Conservation (phyloP, 148 eudicot species). For the Chenopodium album region DNA sequence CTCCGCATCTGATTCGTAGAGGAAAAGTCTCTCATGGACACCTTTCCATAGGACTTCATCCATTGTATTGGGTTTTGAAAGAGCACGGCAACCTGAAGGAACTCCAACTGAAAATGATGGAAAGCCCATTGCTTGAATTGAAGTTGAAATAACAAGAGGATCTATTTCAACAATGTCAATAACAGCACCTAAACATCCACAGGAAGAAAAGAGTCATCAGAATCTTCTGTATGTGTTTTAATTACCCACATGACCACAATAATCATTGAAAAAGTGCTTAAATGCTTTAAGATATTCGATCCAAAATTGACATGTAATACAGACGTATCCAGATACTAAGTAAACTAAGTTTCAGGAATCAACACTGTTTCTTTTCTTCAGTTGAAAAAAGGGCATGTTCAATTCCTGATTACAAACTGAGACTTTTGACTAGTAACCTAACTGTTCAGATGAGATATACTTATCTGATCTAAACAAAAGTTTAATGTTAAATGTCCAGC, state of each 20-base stretch:
- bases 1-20: slow-evolving; percentile 81
- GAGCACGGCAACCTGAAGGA: slow-evolving; percentile 46
- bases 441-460: not conserved
- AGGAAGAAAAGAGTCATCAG: slow-evolving; percentile 15
- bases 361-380: too few relatives aligned
- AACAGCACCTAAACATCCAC: slow-evolving; percentile 56
- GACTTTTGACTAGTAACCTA: too few relatives aligned
- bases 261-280: not conserved
- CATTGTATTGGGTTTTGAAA: slow-evolving; percentile 37
- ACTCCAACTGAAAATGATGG: slow-evolving; percentile 61
- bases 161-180: slow-evolving; percentile 86
- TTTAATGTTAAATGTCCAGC: not conserved
- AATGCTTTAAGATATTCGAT: not conserved
- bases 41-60: slow-evolving; percentile 82
- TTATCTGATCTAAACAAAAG: not conserved
- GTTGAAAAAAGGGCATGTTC: not conserved
- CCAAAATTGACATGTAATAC: not conserved
- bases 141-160: slow-evolving; percentile 83
- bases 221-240: not conserved
- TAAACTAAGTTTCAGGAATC: not conserved
- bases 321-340: not conserved
- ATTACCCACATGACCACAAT: not conserved
- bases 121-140: slow-evolving; percentile 84
- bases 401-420: not conserved
- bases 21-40: slow-evolving; percentile 80